Conservation (phyloP, 306 rosid species). For the Prunus persica region DNA sequence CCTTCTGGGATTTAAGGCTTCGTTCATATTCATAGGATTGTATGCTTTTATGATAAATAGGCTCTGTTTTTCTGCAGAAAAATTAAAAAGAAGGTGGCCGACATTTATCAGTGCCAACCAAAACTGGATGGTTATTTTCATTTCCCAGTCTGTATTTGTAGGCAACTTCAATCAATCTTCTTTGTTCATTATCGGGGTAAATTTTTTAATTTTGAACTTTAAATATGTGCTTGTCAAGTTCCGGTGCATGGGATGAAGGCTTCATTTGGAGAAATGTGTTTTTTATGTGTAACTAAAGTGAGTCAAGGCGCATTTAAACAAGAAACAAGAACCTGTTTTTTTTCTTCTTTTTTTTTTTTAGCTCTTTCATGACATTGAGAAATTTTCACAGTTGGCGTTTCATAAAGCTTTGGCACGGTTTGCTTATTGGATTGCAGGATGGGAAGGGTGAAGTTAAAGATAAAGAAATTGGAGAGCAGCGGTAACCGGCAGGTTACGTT, state of each 20-base stretch:
- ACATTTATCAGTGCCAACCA: background rate
- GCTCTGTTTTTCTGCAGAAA: background rate
- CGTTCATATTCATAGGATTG: background rate
- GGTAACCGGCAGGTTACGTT: slow-evolving; percentile 71
- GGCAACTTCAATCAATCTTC: background rate
- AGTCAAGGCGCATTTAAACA: slow-evolving; percentile 9
- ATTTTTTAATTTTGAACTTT: background rate
- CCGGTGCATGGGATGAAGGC: slow-evolving; percentile 13
- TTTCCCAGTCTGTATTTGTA: background rate
- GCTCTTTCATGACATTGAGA: slow-evolving; percentile 8
- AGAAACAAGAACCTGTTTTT: background rate
- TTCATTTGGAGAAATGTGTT: slow-evolving; percentile 12
- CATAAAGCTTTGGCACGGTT: background rate
- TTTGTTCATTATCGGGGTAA: background rate
- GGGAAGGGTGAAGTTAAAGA: slow-evolving; percentile 84
- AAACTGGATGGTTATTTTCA: slow-evolving; percentile 1
- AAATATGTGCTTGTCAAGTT: slow-evolving; percentile 1
- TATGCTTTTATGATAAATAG: background rate
- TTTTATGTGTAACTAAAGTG: slow-evolving; percentile 21
- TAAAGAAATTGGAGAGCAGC: slow-evolving; percentile 71
- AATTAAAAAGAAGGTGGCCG: background rate
- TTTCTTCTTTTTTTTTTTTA: background rate
- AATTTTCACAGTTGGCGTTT: background rate
- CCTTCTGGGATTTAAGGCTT: slow-evolving; percentile 14
- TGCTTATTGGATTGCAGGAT: slow-evolving; percentile 48